Base-by-base conservation (phyloP, 345 rosid species). In the Pugionium dolabratum region DNA sequence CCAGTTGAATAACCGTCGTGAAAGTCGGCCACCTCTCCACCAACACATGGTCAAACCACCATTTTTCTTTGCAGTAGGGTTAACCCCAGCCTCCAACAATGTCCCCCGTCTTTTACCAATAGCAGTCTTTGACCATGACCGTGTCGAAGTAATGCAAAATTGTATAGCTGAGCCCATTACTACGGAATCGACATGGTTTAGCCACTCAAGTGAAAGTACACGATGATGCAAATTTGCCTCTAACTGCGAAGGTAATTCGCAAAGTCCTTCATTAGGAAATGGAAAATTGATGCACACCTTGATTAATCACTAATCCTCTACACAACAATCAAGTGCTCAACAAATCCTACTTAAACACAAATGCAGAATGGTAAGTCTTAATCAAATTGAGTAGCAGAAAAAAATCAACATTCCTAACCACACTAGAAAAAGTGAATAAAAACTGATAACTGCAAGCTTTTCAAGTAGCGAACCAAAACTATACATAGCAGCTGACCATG, bases 11-110 rank as follows among this genome's bases (percentile, higher is more conserved):
- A 90, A 59, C 68, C 59, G 83, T 61, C 89, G 85, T 67, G 99
- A 90, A 59, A 90, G 61, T 71, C 73, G 72, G 58, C 99, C 99
- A 59, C 99, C 99, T 66, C 99, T 94, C 97, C 97, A 86, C 97
- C 97, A 94, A 71, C 81, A 80, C 77, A 90, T 80, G 61, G 81
- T 61, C 60, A 86, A 79, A 67, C 90, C 97, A 56, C 82, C 77
- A 37, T 83, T 74, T 76, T 83, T 70, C 76, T 75, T 84, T 32
- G 83, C 55, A 52, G 83, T 73, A 54, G 83, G 83, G 54, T 80
- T 84, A 36, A 71, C 71, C 64, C 84, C 87, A 54, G 50, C 50
- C 66, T 89, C 88, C 32, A 76, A 67, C 54, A 63, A 9, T 67
- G 75, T 78, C 54, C 76, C 82, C 75, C 77, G 82, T 75, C 83